phyloP scores from a whole-genome alignment of 2,329 filamentous ascomycete genomes.

The Trichophyton simii region DNA sequence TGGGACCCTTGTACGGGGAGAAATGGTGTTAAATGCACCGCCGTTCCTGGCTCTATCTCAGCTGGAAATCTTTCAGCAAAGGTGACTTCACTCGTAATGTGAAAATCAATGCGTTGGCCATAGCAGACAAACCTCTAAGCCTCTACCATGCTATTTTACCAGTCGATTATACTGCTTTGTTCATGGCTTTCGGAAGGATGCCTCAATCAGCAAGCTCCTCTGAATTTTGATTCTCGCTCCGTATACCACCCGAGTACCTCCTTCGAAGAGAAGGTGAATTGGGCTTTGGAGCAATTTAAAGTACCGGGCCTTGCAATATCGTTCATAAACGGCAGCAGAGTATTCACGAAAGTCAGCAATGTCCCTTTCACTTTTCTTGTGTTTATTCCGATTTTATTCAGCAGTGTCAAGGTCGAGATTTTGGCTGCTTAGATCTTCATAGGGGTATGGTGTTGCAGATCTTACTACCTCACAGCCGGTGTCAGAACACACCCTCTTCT shows the following conservation, averaged over 20 bases:
- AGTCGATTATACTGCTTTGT: conserved; percentile 5
- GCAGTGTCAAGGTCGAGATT: background rate
- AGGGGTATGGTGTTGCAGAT: conserved; percentile 31
- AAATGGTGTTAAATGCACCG: background rate
- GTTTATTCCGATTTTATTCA: background rate
- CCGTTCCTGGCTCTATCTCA: too few relatives aligned
- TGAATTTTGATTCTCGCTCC: background rate
- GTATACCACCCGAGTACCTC: background rate
- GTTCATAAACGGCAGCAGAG: conserved; percentile 4
- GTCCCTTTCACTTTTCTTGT: background rate
- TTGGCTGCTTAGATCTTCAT: background rate
- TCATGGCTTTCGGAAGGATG: conserved; percentile 7
- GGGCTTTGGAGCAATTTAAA: conserved; percentile 7
- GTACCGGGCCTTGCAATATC: conserved; percentile 7
- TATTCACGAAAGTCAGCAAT: conserved; percentile 6
- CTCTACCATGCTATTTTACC: conserved; percentile 4
- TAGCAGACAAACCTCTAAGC: background rate
- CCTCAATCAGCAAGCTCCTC: background rate
- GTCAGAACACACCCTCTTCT: conserved; percentile 41
- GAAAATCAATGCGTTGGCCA: too few relatives aligned
- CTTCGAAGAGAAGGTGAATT: conserved; percentile 8
- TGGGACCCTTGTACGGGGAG: background rate
- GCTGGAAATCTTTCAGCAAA: background rate
- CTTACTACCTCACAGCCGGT: conserved; percentile 24
- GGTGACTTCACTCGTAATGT: background rate